Evolutionary conservation across 306 rosid species (phyloP).

Genomic region (Medicago lupulina): DNA sequence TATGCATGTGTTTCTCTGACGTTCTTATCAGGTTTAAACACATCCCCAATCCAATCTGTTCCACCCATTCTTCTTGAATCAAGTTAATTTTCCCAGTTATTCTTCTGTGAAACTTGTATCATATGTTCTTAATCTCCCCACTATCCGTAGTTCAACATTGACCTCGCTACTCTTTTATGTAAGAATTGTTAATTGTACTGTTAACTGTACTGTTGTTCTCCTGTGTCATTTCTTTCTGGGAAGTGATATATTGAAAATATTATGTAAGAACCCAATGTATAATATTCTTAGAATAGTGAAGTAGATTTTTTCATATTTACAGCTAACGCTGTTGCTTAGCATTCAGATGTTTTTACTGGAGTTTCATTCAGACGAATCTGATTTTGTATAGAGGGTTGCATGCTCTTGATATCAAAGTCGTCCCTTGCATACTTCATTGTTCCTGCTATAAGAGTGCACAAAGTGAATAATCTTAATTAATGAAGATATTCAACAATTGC

Average conservation of each 20-base stretch:
- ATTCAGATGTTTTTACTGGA: background rate
- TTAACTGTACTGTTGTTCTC: background rate
- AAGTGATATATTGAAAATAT: slow-evolving; percentile 11
- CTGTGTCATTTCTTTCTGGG: slow-evolving; percentile 34
- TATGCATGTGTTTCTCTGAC: slow-evolving; percentile 28
- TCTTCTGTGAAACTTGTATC: slow-evolving; percentile 27
- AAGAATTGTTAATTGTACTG: background rate
- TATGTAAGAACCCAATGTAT: slow-evolving; percentile 56
- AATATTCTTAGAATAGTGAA: slow-evolving; percentile 47
- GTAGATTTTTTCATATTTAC: slow-evolving; percentile 39
- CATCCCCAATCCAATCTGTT: slow-evolving; percentile 57
- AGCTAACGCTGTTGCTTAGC: slow-evolving; percentile 13
- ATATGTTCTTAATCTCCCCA: slow-evolving; percentile 26
- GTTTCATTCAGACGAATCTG: slow-evolving; percentile 26
- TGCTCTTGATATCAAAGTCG: slow-evolving; percentile 7
- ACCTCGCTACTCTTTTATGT: background rate
- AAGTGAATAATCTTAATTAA: slow-evolving; percentile 5
- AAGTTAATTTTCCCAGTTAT: slow-evolving; percentile 55
- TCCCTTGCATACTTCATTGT: slow-evolving; percentile 6
- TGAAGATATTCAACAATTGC: background rate
- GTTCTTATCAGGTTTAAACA: slow-evolving; percentile 63
- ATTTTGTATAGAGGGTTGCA: slow-evolving; percentile 29
- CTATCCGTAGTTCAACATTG: background rate
- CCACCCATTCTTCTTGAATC: slow-evolving; percentile 61
- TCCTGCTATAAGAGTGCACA: background rate